These are phyloP conservation scores for Arachnopeziza araneosa DNA, from an alignment of 2,329 filamentous ascomycete genomes.

Conservation along the genomic window DNA sequence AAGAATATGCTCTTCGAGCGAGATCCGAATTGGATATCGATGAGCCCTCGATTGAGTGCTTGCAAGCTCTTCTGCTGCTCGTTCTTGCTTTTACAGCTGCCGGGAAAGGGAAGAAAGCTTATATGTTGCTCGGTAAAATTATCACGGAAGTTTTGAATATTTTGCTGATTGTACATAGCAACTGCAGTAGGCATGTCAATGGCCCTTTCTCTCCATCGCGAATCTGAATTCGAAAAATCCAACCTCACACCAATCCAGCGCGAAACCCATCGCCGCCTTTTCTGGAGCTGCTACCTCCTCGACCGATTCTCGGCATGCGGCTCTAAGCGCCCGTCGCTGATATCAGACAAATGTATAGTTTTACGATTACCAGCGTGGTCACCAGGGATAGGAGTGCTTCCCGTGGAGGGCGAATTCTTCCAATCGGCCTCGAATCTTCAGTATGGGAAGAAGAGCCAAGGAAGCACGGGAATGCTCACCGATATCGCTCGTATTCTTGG, in stretches of 20 bases:
- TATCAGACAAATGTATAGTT: constrained; percentile 70
- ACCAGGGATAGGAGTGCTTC: constrained; percentile 52
- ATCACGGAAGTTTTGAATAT: background rate
- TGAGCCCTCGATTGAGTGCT: constrained; percentile 70
- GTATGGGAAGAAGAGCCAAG: constrained; percentile 67
- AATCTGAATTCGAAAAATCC: constrained; percentile 56
- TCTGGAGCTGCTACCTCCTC: constrained; percentile 85
- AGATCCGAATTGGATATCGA: constrained; percentile 70
- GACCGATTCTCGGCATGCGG: constrained; percentile 80
- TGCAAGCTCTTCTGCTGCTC: constrained; percentile 72
- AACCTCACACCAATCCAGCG: constrained; percentile 61
- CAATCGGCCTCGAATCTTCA: constrained; percentile 73
- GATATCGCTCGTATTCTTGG: constrained; percentile 80
- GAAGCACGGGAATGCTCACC: constrained; percentile 74
- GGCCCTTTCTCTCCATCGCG: constrained; percentile 74
- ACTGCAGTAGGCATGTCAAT: constrained; percentile 77
- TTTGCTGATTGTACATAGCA: constrained; percentile 45
- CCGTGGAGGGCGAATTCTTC: constrained; percentile 75
- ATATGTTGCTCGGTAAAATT: constrained; percentile 70
- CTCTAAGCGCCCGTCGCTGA: constrained; percentile 74
- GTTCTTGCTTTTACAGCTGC: constrained; percentile 70
- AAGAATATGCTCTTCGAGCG: constrained; percentile 67
- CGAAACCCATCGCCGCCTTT: constrained; percentile 72
- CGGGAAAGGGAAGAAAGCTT: constrained; percentile 77
- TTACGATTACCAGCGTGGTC: constrained; percentile 72